Base-by-base conservation (phyloP, 2,329 filamentous ascomycete genomes). In the Ophiocordyceps camponoti-rufipedis region DNA sequence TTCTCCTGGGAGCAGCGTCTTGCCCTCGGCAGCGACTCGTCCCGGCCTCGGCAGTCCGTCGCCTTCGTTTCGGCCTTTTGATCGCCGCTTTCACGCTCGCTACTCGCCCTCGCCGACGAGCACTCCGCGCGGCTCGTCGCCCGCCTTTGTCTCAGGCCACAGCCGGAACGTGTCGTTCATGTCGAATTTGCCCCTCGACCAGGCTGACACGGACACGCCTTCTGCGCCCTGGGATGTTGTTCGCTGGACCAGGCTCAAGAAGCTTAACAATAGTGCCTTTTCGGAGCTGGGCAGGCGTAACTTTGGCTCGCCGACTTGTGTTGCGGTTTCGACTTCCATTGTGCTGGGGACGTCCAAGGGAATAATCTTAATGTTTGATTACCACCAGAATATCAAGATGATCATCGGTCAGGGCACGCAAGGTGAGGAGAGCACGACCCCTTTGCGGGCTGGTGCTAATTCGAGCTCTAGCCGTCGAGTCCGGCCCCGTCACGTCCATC, bases 141-240 rank as follows among this genome's bases (percentile, higher is more conserved):
- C 87, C 1, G 84, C 80, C 12, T 83, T 93, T 53, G 67, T 87
- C 12, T 71, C 72, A n/a, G 62, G 72, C 3, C 85, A 91, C 56
- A 93, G 86, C 45, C 80, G 88, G 46, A 83, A 86, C 54, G 81
- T 78, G 1, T 95, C 89, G 1, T 56, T 87, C 18, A 80, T 74
- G 41, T 93, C 85, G 53, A 78, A 85, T 52, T 62, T 84, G 11
- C 56, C 79, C 4, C 58, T 72, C 13, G 78, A 80, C 47, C 62
- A 73, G 41, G 68, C 78, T 44, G 82, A 83, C 43, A 69, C 72
- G 19, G 83, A 89, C 51, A 77, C 79, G 1, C 72, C 78, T 3
- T 79, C 85, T 46, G 78, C 85, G 5, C 91, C 91, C 2, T 98
- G 91, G 93, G 91, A 98, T 56, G 87, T 96, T 45, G 83, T 98